These are phyloP conservation scores for Torrubiellomyces zombiae DNA, from an alignment of 2,329 filamentous ascomycete species.

Conservation along the genomic window DNA sequence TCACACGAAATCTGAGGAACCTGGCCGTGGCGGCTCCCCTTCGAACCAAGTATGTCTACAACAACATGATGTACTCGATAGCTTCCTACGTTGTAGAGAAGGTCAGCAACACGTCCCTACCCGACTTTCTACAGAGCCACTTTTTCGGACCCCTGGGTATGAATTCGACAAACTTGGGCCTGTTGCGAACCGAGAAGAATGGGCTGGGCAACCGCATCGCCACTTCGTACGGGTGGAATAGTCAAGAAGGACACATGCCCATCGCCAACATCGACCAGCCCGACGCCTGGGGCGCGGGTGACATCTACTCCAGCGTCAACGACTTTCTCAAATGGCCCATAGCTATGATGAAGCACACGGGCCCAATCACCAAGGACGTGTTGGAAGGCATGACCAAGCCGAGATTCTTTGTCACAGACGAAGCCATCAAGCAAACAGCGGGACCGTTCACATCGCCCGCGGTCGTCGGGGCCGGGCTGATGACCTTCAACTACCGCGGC, in stretches of 20 bases:
- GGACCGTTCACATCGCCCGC: constrained; percentile 2
- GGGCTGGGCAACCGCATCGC: constrained; percentile 8
- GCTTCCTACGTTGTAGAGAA: constrained; percentile 10
- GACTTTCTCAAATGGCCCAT: constrained; percentile 14
- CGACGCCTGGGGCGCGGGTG: constrained; percentile 14
- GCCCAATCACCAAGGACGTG: constrained; percentile 9
- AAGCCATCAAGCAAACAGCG: too few species aligned
- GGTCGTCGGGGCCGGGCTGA: constrained; percentile 10
- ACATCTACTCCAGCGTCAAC: constrained; percentile 11
- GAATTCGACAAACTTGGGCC: constrained; percentile 10
- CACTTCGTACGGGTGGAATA: constrained; percentile 7
- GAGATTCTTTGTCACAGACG: constrained; percentile 7
- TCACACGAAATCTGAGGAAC: constrained; percentile 13
- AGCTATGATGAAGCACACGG: constrained; percentile 10
- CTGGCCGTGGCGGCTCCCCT: constrained; percentile 8
- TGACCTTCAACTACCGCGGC: constrained; percentile 8
- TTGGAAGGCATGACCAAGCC: constrained; percentile 8
- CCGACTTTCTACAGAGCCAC: constrained; percentile 8
- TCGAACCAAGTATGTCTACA: constrained; percentile 10
- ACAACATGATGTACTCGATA: constrained; percentile 14
- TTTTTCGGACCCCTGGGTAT: constrained; percentile 12
- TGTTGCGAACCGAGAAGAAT: constrained; percentile 5
- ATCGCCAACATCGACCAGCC: constrained; percentile 6
- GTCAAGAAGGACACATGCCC: constrained; percentile 1
- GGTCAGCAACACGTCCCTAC: constrained; percentile 6